Evolutionary conservation across 2,329 filamentous ascomycete genomes (phyloP).

Genomic region (Sphaerostilbella broomeana): DNA sequence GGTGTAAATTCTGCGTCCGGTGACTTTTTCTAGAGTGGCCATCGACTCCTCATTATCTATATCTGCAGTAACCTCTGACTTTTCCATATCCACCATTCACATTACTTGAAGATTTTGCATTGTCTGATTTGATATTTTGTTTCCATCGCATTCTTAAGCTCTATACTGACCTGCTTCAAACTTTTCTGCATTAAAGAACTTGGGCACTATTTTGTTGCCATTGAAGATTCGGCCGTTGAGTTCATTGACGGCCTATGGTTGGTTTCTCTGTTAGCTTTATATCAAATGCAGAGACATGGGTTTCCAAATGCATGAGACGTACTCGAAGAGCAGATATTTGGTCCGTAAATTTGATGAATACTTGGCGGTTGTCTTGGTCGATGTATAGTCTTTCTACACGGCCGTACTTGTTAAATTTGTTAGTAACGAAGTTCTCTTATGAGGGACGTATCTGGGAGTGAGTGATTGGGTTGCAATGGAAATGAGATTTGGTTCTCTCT

Average conservation of each 20-base stretch:
- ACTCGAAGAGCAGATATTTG: slow-evolving; percentile 77
- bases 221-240: slow-evolving; percentile 84
- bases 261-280: slow-evolving; percentile 7
- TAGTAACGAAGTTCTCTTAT: slow-evolving; percentile 1
- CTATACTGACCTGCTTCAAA: slow-evolving; percentile 76
- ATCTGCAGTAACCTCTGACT: neutral
- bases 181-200: slow-evolving; percentile 73
- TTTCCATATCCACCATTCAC: no score
- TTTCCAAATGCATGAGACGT: slow-evolving; percentile 27
- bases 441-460: no score
- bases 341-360: slow-evolving; percentile 92
- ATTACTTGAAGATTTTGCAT: no score
- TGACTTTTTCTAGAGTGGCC: no score
- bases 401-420: slow-evolving; percentile 61
- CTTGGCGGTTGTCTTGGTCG: slow-evolving; percentile 55
- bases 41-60: no score
- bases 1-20: no score
- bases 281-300: neutral
- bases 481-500: neutral
- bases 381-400: slow-evolving; percentile 75
- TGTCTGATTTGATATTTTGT: no score
- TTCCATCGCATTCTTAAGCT: no score
- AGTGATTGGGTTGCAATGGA: neutral
- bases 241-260: slow-evolving; percentile 71
- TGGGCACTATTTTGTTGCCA: slow-evolving; percentile 74